A percentile compares a stretch with the other conserved stretches of the same genome.
Evolutionary conservation across 805 yeast genomes (phyloP).

Genomic region (Metschnikowia sp.): DNA sequence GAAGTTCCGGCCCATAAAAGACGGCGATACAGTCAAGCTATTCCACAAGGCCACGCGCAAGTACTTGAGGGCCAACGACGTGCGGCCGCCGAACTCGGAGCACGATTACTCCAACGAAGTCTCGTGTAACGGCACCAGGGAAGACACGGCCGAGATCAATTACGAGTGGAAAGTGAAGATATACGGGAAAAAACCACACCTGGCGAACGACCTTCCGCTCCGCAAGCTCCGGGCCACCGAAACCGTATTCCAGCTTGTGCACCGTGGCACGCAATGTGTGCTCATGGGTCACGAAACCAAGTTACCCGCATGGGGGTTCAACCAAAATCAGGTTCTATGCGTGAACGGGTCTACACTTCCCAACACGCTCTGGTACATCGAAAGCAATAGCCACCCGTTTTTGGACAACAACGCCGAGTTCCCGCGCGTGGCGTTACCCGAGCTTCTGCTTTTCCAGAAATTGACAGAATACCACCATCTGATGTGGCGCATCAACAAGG

Average conservation of each 20-base stretch:
- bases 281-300: slow-evolving; percentile 68
- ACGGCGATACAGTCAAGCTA: slow-evolving; percentile 60
- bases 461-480: slow-evolving; percentile 53
- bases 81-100: slow-evolving; percentile 84
- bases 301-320: slow-evolving; percentile 82
- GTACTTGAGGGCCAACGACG: slow-evolving; percentile 65
- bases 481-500: slow-evolving; percentile 50
- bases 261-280: slow-evolving; percentile 63
- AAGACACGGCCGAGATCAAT: slow-evolving; percentile 58
- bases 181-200: slow-evolving; percentile 28
- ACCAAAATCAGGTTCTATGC: slow-evolving; percentile 88
- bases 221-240: slow-evolving; percentile 52
- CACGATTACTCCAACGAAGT: slow-evolving; percentile 89
- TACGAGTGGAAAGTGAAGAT: slow-evolving; percentile 69
- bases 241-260: slow-evolving; percentile 66
- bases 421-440: slow-evolving; percentile 22
- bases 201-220: slow-evolving; percentile 32
- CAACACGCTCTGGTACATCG: slow-evolving; percentile 73
- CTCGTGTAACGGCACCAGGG: slow-evolving; percentile 59
- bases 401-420: slow-evolving; percentile 22
- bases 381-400: slow-evolving; percentile 56
- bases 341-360: slow-evolving; percentile 66
- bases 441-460: slow-evolving; percentile 47
- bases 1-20: slow-evolving; percentile 37
- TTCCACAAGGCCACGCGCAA: slow-evolving; percentile 68